Evolutionary conservation across 768 basidiomycete genomes (phyloP).

Genomic region (Kondoa subrosea): DNA sequence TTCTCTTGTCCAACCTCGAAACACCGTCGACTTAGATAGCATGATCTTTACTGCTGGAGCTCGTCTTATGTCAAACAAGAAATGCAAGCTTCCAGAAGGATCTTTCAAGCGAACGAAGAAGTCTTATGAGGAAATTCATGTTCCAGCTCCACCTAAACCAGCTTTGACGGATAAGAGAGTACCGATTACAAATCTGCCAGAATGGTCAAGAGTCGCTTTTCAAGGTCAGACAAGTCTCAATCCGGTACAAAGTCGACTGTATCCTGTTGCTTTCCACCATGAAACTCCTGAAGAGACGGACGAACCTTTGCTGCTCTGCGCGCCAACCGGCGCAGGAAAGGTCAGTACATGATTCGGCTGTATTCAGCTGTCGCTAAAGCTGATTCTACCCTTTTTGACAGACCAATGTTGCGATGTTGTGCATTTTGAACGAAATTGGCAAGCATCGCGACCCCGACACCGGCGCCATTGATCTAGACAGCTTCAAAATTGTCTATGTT

Average conservation of each 20-base stretch:
- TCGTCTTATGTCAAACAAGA: constrained; percentile 96
- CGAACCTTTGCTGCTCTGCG: constrained; percentile 86
- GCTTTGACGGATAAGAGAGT: constrained; percentile 40
- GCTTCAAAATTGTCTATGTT: constrained; percentile 93
- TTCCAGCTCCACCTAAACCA: constrained; percentile 70
- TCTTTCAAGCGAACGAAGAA: constrained; percentile 94
- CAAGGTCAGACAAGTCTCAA: constrained; percentile 57
- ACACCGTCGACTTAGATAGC: constrained; percentile 68
- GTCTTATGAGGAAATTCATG: constrained; percentile 94
- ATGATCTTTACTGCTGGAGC: constrained; percentile 96
- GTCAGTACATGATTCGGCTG: constrained; percentile 36
- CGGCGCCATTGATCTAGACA: constrained; percentile 61
- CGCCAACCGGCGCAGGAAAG: constrained; percentile 97
- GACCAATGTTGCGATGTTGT: constrained; percentile 96
- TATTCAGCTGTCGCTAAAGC: constrained; percentile 11
- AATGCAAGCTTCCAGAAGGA: constrained; percentile 90
- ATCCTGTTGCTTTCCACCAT: constrained; percentile 58
- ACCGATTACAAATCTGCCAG: constrained; percentile 53
- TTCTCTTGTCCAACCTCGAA: constrained; percentile 58
- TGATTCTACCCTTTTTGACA: constrained; percentile 30
- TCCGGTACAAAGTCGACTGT: constrained; percentile 81
- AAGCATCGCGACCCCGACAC: constrained; percentile 73
- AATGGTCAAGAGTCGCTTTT: constrained; percentile 79
- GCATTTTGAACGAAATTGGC: constrained; percentile 73
- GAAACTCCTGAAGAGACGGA: constrained; percentile 46